Percentiles rank a stretch among this genome's conserved stretches.
These are phyloP conservation scores for Mollisia scopiformis DNA, from an alignment of 2,329 filamentous ascomycete species.

Conservation along the genomic window DNA sequence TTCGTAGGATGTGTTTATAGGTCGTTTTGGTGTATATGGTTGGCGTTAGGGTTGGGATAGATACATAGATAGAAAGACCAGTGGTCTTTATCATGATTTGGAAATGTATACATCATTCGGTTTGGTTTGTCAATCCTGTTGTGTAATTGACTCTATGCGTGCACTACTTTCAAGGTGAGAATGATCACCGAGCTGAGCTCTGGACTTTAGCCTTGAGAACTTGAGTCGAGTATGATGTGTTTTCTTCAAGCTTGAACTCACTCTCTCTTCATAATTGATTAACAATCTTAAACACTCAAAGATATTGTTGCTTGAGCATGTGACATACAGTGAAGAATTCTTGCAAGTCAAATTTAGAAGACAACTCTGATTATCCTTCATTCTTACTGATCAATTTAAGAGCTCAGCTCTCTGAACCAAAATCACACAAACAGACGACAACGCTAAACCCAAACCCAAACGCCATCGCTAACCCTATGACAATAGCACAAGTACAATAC, in stretches of 20 bases:
- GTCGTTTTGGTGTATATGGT: neutral
- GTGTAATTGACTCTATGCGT: too few relatives aligned
- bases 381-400: neutral
- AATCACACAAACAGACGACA: neutral
- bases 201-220: too few relatives aligned
- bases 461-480: constrained; percentile 12
- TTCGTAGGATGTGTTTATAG: neutral
- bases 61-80: neutral
- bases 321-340: too few relatives aligned
- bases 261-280: too few relatives aligned
- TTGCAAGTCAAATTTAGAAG: too few relatives aligned
- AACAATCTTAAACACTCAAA: too few relatives aligned
- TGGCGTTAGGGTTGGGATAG: neutral
- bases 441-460: constrained; percentile 6
- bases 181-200: too few relatives aligned
- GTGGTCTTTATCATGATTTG: neutral
- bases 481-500: neutral
- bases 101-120: neutral
- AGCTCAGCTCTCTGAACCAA: neutral
- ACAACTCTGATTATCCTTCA: neutral
- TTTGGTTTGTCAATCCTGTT: neutral
- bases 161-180: too few relatives aligned
- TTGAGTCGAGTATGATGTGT: too few relatives aligned
- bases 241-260: too few relatives aligned
- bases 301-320: too few relatives aligned